Evolutionary conservation across 345 rosid genomes (phyloP).

Genomic region (Eucalyptus curtisii): DNA sequence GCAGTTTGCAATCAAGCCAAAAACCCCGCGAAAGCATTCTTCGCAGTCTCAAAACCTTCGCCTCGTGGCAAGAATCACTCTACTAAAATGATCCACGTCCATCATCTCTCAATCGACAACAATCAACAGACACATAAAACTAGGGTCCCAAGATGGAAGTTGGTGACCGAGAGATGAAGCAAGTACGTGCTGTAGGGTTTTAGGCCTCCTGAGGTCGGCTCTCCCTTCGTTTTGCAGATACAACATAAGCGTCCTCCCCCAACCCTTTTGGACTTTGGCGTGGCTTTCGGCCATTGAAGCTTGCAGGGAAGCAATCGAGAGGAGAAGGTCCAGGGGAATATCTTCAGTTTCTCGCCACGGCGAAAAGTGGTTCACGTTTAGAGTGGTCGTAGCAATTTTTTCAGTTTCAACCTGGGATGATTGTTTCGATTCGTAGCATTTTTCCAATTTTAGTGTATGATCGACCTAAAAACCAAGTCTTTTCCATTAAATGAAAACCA

Average conservation of each 20-base stretch:
- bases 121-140: neutral
- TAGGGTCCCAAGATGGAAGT: neutral
- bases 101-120: neutral
- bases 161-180: neutral
- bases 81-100: neutral
- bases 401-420: no score
- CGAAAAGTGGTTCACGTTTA: neutral
- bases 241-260: constrained; percentile 41
- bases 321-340: neutral
- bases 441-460: no score
- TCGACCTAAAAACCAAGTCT: no score
- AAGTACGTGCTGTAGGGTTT: constrained; percentile 72
- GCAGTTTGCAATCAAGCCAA: neutral
- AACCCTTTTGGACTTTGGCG: constrained; percentile 14
- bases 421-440: no score
- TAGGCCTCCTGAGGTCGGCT: constrained; percentile 76
- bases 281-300: constrained; percentile 23
- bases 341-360: neutral
- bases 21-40: neutral
- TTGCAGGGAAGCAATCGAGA: neutral
- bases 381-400: neutral
- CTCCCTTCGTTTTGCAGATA: constrained; percentile 37
- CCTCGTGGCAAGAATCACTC: neutral
- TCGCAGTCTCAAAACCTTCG: neutral
- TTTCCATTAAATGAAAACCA: no score